A percentile compares a stretch with the other conserved stretches of the same genome.
Conservation (phyloP, 2,329 filamentous ascomycete genomes). For the Talaromyces pinophilus region DNA sequence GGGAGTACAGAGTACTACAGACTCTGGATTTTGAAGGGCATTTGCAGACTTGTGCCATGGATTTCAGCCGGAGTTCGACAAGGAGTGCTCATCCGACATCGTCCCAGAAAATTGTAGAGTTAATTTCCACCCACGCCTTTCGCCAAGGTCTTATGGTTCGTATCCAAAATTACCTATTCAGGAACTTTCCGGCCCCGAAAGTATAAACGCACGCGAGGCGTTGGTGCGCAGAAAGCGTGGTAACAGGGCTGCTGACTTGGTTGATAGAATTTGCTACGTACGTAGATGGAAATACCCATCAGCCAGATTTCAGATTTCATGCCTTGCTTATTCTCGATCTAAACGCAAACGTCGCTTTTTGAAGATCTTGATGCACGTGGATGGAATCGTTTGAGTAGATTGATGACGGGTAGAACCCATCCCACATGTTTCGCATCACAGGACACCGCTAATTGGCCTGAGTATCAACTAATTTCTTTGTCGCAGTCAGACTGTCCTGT, state of each 20-base stretch:
- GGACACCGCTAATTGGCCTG: neutral
- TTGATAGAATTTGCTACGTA: neutral
- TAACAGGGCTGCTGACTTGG: neutral
- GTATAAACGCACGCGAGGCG: neutral
- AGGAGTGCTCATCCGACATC: neutral
- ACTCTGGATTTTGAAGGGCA: neutral
- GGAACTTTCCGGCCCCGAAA: neutral
- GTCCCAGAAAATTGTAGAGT: too few relatives aligned
- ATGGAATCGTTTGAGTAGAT: neutral
- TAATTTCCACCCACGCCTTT: conserved; percentile 1
- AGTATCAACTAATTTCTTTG: neutral
- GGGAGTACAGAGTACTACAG: neutral
- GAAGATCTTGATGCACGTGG: neutral
- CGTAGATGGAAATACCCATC: neutral
- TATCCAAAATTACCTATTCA: neutral
- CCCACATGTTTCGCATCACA: neutral
- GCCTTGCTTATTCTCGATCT: neutral
- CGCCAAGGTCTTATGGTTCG: neutral
- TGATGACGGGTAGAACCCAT: neutral
- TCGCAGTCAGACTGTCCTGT: neutral
- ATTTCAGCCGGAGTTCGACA: neutral
- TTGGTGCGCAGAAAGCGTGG: neutral
- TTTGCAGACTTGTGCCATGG: neutral
- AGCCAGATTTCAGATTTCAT: neutral
- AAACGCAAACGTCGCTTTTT: neutral